phyloP scores from a whole-genome alignment of 768 basidiomycete genomes.

The Cytidiella melzeri region DNA sequence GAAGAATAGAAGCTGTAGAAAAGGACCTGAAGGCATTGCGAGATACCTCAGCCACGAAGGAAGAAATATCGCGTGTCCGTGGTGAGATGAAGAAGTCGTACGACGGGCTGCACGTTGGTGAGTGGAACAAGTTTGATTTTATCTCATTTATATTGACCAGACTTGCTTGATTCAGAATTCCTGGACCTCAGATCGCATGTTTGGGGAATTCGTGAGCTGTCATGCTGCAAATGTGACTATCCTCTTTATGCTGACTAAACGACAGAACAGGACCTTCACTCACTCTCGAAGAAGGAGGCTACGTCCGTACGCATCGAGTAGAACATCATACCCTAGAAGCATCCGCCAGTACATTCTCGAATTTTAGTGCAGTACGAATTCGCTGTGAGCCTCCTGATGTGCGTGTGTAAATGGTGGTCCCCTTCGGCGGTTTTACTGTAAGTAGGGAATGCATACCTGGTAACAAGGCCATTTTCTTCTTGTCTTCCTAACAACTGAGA shows the following conservation, averaged over 20 bases:
- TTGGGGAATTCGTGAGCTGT: conserved; percentile 75
- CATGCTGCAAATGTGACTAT: background rate
- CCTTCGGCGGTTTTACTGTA: too few species aligned
- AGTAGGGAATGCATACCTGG: too few species aligned
- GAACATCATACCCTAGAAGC: conserved; percentile 1
- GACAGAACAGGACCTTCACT: conserved; percentile 76
- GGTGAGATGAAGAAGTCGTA: conserved; percentile 85
- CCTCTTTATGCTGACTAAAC: too few species aligned
- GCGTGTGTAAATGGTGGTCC: too few species aligned
- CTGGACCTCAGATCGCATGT: conserved; percentile 76
- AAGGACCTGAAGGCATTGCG: conserved; percentile 78
- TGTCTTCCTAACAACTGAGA: too few species aligned
- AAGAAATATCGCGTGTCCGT: conserved; percentile 70
- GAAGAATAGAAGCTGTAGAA: conserved; percentile 82
- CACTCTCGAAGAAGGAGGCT: conserved; percentile 61
- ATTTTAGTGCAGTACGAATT: too few species aligned
- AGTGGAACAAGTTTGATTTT: conserved; percentile 22
- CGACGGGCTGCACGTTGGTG: conserved; percentile 76
- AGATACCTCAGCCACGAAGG: conserved; percentile 63
- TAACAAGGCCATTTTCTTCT: too few species aligned
- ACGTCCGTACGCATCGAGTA: conserved; percentile 48
- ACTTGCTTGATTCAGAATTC: conserved; percentile 73
- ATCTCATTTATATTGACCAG: background rate
- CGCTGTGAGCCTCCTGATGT: too few species aligned
- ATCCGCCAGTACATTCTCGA: too few species aligned